Conservation (phyloP, 1,284 basidiomycete genomes). For the Rhodotorula mucilaginosa region DNA sequence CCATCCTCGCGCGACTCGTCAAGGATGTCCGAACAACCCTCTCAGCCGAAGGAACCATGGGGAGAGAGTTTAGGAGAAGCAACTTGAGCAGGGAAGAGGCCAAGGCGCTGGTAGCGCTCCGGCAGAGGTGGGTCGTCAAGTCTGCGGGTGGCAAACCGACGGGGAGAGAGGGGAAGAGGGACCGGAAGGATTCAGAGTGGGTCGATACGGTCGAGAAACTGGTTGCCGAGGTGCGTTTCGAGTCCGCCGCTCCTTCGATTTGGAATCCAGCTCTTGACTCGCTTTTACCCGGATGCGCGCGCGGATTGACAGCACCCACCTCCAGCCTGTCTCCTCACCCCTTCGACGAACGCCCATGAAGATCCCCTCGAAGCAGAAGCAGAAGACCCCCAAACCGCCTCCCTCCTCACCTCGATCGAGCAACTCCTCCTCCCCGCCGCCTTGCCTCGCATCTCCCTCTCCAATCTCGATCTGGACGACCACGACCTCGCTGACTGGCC, state of each 20-base stretch:
- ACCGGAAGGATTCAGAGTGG: constrained; percentile 15
- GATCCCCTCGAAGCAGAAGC: background rate
- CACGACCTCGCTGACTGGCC: constrained; percentile 6
- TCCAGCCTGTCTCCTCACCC: background rate
- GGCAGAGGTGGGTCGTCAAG: constrained; percentile 22
- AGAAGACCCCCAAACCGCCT: too few species aligned
- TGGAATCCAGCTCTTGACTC: too few species aligned
- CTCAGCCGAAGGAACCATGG: constrained; percentile 1
- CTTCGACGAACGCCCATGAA: background rate
- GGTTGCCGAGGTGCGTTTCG: constrained; percentile 6
- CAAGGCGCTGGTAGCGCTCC: constrained; percentile 24
- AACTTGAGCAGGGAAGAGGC: constrained; percentile 23
- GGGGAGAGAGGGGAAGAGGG: constrained; percentile 17
- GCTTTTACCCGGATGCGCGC: background rate
- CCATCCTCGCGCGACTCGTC: constrained; percentile 16
- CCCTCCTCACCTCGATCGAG: constrained; percentile 27
- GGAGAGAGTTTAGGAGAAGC: background rate
- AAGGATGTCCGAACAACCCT: constrained; percentile 1
- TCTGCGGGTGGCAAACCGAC: background rate
- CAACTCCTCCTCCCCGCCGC: constrained; percentile 25
- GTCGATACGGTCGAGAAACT: background rate
- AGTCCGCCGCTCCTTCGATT: background rate
- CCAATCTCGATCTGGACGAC: constrained; percentile 11
- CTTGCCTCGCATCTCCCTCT: constrained; percentile 21
- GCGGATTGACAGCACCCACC: constrained; percentile 18